A percentile compares a stretch with the other conserved stretches of the same genome.
Evolutionary conservation across 176 grass and related monocot species (phyloP).

Genomic region (Avena eriantha): DNA sequence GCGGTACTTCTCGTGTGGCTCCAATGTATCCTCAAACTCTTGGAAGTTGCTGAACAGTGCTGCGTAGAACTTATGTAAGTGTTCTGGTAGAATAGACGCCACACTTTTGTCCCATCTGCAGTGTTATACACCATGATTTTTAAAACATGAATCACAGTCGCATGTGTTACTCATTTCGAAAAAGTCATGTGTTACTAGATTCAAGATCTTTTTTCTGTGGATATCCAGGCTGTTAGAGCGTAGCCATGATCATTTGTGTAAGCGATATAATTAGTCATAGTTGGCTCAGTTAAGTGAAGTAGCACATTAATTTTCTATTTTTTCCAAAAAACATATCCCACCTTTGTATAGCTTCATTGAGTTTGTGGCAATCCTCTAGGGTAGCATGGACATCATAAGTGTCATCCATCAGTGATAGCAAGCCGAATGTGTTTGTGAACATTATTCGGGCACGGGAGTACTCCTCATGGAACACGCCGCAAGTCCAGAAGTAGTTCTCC

Average conservation of each 20-base stretch:
- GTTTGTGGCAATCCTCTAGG: background rate
- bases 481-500: background rate
- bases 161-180: no score
- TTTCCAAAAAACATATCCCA: background rate
- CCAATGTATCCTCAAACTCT: background rate
- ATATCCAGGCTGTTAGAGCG: no score
- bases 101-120: slow-evolving; percentile 32
- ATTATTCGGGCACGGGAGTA: background rate
- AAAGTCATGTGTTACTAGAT: no score
- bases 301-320: no score
- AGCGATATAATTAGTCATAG: background rate
- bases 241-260: no score
- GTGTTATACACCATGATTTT: no score
- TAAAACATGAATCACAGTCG: no score
- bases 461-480: background rate
- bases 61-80: background rate
- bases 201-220: no score
- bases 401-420: background rate
- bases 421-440: background rate
- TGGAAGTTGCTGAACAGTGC: background rate
- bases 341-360: background rate
- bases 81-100: background rate
- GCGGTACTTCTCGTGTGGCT: slow-evolving; percentile 35
- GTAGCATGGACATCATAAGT: background rate
- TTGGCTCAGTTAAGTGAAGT: background rate